Evolutionary conservation across 2,329 filamentous ascomycete species (phyloP), one percentile per base, ranked within the genome.

Genomic region (Stromatinia cepivora): DNA sequence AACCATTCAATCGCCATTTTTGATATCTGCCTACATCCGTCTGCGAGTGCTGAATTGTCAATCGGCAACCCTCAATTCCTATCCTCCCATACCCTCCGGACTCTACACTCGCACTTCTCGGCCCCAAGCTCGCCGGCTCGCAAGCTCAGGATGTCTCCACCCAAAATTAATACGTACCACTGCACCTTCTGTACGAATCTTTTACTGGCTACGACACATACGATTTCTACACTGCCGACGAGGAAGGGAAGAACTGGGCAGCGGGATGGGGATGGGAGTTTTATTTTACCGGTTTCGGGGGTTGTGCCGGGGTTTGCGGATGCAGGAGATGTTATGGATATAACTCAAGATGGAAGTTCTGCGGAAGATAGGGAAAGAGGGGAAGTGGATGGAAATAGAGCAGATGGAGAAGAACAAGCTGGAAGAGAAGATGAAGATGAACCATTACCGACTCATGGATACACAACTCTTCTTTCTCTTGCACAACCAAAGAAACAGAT

Each of bases 101-200:
- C 34, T 34, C 34, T 34, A 34, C 3, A 4, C 7, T 4, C 3
- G 1, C 3, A 39, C 10, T 39, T 39, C 36, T 39, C 2, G 3
- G 36, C 2, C 11, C 2, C 9, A 34, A 31, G 52, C 50, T 28
- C n/a, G 10, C 50, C 1, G 17, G n/a, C 11, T 53, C 57, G 10
- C 17, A 13, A 31, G 9, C 5, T 20, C n/a, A 1, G 5, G 4
- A 62, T 62, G 59, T 48, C 59, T 50, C 28, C 45, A 1, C 46
- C 31, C 0, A 20, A 25, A 8, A 28, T 63, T 13, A 20, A 63
- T 7, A 52, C 59, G 0, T 63, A 63, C 34, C 59, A 63, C n/a
- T 63, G 59, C 25, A n/a, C 45, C 8, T 63, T 50, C 4, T 63
- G 59, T 9, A 52, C 45, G 22, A 63, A 63, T 25, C 59, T 63